A percentile compares a stretch with the other conserved stretches of the same genome.
Evolutionary conservation across 2,329 filamentous ascomycete species (phyloP).

Genomic region (Peltaster fructicola): DNA sequence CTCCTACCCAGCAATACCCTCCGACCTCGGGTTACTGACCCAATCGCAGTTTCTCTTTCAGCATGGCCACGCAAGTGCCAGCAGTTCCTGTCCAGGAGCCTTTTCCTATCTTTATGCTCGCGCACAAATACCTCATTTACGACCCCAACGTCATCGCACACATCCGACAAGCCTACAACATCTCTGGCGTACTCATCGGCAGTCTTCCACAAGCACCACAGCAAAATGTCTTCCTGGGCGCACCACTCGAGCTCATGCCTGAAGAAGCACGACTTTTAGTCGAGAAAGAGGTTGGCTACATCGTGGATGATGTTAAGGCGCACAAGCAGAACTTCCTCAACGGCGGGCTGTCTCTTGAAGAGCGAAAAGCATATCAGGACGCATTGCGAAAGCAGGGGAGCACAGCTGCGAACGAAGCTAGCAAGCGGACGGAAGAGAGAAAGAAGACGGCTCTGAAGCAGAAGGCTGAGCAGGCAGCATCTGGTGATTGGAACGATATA

Average conservation of each 20-base stretch:
- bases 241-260: slow-evolving; percentile 76
- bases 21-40: neutral
- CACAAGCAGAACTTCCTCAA: slow-evolving; percentile 47
- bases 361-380: slow-evolving; percentile 44
- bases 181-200: slow-evolving; percentile 72
- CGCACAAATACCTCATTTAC: slow-evolving; percentile 74
- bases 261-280: slow-evolving; percentile 77
- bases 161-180: slow-evolving; percentile 62
- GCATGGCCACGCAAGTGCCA: neutral
- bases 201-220: slow-evolving; percentile 83
- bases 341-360: slow-evolving; percentile 31
- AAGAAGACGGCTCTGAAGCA: slow-evolving; percentile 33
- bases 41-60: neutral
- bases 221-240: slow-evolving; percentile 81
- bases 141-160: slow-evolving; percentile 63
- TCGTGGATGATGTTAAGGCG: slow-evolving; percentile 60
- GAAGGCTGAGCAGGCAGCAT: slow-evolving; percentile 21
- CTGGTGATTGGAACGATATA: slow-evolving; percentile 19
- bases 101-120: slow-evolving; percentile 65
- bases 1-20: neutral
- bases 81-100: slow-evolving; percentile 28
- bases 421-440: slow-evolving; percentile 31
- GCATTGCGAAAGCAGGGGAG: slow-evolving; percentile 37
- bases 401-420: slow-evolving; percentile 29
- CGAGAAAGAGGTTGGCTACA: slow-evolving; percentile 55